Percentiles rank a stretch among this genome's conserved stretches.
Conservation (phyloP, 2,329 filamentous ascomycete species). For the Scopulariopsis brevicaulis region DNA sequence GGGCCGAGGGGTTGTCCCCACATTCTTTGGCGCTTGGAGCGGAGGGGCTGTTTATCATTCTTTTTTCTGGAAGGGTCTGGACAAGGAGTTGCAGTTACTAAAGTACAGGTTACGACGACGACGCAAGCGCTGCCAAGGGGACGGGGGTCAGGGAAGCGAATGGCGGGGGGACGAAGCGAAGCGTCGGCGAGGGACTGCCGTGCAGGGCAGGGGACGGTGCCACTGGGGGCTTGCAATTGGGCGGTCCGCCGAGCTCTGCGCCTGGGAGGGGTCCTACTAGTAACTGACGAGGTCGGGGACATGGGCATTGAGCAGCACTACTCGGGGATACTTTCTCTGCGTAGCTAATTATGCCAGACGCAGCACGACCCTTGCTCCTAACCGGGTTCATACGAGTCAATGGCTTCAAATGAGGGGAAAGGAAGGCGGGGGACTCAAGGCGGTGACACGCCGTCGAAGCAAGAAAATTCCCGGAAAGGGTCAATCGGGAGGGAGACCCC, state of each 20-base stretch:
- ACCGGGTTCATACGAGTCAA: not conserved
- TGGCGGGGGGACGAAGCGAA: not conserved
- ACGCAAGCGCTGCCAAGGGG: not conserved
- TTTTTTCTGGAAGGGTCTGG: not conserved
- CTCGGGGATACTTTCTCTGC: too few relatives aligned
- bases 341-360: too few relatives aligned
- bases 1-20: not conserved
- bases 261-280: too few relatives aligned
- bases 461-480: not conserved
- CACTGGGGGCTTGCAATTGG: too few relatives aligned
- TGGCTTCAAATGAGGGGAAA: not conserved
- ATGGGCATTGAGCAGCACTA: too few relatives aligned
- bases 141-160: not conserved
- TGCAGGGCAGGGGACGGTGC: not conserved
- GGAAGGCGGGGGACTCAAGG: not conserved
- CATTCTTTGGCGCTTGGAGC: too few relatives aligned
- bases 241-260: too few relatives aligned
- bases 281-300: too few relatives aligned
- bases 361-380: not conserved
- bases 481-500: not conserved
- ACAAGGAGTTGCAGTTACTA: too few relatives aligned
- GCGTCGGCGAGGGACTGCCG: not conserved
- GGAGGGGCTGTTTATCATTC: too few relatives aligned
- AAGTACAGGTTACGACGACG: too few relatives aligned
- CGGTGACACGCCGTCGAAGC: not conserved